A percentile compares a stretch with the other conserved stretches of the same genome.
phyloP scores from a whole-genome alignment of 305 asterid genomes.

The Galium porrigens region DNA sequence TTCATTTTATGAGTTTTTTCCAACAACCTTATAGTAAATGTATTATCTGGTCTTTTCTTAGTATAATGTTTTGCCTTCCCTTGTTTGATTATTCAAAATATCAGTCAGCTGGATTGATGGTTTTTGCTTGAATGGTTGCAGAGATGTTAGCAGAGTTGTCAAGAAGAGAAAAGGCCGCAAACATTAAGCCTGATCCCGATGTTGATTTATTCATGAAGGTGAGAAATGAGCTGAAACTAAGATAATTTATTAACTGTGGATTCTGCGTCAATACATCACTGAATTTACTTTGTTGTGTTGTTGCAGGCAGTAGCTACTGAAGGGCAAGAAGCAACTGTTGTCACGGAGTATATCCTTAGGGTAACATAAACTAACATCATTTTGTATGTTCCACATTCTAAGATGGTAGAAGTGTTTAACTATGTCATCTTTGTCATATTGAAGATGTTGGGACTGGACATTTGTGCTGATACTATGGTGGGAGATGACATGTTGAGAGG shows the following conservation, averaged over 20 bases:
- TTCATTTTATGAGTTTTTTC: too few relatives aligned
- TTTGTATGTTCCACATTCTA: neutral
- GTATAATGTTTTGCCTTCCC: neutral
- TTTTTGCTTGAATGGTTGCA: conserved; percentile 18
- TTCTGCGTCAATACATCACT: neutral
- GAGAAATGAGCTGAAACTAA: neutral
- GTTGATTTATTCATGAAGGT: conserved; percentile 83
- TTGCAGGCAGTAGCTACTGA: conserved; percentile 56
- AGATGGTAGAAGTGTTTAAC: neutral
- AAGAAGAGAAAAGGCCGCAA: conserved; percentile 73
- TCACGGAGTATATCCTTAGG: conserved; percentile 48
- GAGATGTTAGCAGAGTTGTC: conserved; percentile 72
- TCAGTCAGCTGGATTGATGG: neutral
- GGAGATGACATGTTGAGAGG: conserved; percentile 73
- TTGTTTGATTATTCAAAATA: neutral
- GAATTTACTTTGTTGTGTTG: neutral
- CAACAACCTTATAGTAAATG: neutral
- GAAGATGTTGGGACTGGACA: conserved; percentile 62
- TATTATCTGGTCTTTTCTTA: neutral
- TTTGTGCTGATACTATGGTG: conserved; percentile 65
- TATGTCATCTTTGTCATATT: neutral
- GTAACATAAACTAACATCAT: conserved; percentile 16
- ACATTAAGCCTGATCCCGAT: conserved; percentile 65
- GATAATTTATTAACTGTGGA: neutral
- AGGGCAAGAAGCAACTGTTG: conserved; percentile 54